These are phyloP conservation scores for Amoebophrya sp. DNA, from an alignment of 169 alveolate genomes.

Conservation along the genomic window DNA sequence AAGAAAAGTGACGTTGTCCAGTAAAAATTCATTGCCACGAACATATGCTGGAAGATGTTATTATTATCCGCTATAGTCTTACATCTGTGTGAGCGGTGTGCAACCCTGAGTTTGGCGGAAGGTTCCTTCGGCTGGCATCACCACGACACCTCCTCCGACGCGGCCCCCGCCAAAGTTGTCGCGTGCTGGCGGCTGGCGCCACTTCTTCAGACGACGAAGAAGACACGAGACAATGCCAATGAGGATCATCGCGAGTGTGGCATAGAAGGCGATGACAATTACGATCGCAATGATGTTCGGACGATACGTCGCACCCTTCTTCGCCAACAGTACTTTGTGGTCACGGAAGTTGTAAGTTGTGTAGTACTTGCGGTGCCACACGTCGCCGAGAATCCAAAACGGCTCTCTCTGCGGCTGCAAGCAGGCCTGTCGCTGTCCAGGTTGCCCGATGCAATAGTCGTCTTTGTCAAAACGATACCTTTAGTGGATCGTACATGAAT, in stretches of 20 bases:
- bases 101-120: background rate
- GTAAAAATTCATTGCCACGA: too few species aligned
- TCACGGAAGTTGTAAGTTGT: background rate
- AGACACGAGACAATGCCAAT: background rate
- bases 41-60: background rate
- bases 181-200: background rate
- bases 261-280: background rate
- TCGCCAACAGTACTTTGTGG: background rate
- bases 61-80: background rate
- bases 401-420: constrained; percentile 6
- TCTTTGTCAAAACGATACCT: background rate
- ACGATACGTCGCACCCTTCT: background rate
- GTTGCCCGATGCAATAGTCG: constrained; percentile 18
- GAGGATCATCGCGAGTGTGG: background rate
- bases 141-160: background rate
- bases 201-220: background rate
- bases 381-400: constrained; percentile 24
- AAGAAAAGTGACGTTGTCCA: too few species aligned
- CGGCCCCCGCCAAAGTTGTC: background rate
- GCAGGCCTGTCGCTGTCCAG: constrained; percentile 16
- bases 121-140: background rate
- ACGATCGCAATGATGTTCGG: background rate
- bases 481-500: too few species aligned
- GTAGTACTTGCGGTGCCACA: background rate
- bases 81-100: background rate